Base-by-base conservation (phyloP, 2,329 filamentous ascomycete genomes). In the Botrytis galanthina region DNA sequence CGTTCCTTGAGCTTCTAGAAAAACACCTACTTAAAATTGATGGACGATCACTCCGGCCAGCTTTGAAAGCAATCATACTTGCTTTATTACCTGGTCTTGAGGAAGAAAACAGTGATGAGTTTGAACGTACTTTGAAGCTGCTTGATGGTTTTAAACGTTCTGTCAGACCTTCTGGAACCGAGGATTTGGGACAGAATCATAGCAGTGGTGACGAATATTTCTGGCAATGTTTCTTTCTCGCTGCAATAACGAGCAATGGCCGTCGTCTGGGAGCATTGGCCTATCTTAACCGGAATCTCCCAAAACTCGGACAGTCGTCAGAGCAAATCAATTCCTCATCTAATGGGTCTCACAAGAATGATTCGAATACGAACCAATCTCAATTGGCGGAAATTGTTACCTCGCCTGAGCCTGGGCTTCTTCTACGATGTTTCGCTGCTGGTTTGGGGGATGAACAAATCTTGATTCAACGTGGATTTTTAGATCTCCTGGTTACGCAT, bases 211-310 rank as follows among this genome's bases (percentile, higher is more conserved):
- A 95, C 77, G 93, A 93, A 76, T 98, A 96, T 82, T 99, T 98
- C 82, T 99, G 96, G 96, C 96, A 99, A 83, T 98, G 94, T 81
- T 92, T 99, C 80, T 98, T 99, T 79, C 85, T 99, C 29, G 94
- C 95, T 16, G 92, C 93, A 29, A 96, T 99, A 74, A 98, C 96
- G 1, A 95, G 95, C 79, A 89, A 93, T 60, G 94, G 91, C 75
- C 88, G 95, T 75, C 90, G 96, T 72, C 90, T 93, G 76, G 96
- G 96, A 39, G 94, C 94, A 57, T 85, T 99, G 74, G 94, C 95
- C 46, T 99, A 97, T 82, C 85, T 99, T 59, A 86, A 89, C 67
- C 91, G 94, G 73, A 90, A 90, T 78, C 84, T 99, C 44, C 96
- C 97, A 32, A 91, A 88, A 77, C 85, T 97, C 72, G 89, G 88